These are phyloP conservation scores for Aspergillus unguis DNA, from an alignment of 2,329 filamentous ascomycete genomes.

Conservation along the genomic window DNA sequence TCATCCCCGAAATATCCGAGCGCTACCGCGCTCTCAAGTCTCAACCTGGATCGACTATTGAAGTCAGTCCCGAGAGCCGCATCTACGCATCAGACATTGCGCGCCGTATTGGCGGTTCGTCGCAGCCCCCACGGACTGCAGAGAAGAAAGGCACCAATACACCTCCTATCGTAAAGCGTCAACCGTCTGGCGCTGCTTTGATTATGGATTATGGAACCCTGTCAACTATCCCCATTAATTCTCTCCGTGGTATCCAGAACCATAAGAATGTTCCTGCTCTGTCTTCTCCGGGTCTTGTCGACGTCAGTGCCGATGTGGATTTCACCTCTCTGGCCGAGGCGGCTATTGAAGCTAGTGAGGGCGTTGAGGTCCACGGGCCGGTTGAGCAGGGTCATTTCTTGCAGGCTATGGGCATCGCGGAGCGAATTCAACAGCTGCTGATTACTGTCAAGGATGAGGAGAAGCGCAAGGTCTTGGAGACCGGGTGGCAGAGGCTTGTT, in stretches of 20 bases:
- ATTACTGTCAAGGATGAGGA: conserved; percentile 50
- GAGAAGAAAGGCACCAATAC: conserved; percentile 13
- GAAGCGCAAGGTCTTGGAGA: conserved; percentile 61
- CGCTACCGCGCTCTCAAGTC: conserved; percentile 74
- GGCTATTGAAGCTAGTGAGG: conserved; percentile 69
- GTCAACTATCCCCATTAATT: conserved; percentile 77
- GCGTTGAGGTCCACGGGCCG: conserved; percentile 88
- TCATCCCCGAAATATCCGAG: conserved; percentile 76
- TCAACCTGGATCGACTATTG: conserved; percentile 68
- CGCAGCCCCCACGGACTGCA: conserved; percentile 28
- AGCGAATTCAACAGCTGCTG: conserved; percentile 68
- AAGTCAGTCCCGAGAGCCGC: conserved; percentile 84
- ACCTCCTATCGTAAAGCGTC: conserved; percentile 50
- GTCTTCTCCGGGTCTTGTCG: conserved; percentile 72
- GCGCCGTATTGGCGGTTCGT: conserved; percentile 71
- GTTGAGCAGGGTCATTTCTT: conserved; percentile 82
- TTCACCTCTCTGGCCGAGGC: conserved; percentile 83
- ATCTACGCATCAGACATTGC: conserved; percentile 80
- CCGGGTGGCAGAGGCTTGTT: conserved; percentile 76
- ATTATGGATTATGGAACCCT: conserved; percentile 91
- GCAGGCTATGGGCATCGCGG: conserved; percentile 73
- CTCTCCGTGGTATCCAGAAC: conserved; percentile 78
- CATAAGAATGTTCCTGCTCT: conserved; percentile 80
- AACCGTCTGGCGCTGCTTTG: conserved; percentile 79
- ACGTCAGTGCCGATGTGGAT: conserved; percentile 90